Evolutionary conservation across 2,329 filamentous ascomycete genomes (phyloP), one percentile per base, ranked within the genome.

Genomic region (Colletotrichum graminicola): DNA sequence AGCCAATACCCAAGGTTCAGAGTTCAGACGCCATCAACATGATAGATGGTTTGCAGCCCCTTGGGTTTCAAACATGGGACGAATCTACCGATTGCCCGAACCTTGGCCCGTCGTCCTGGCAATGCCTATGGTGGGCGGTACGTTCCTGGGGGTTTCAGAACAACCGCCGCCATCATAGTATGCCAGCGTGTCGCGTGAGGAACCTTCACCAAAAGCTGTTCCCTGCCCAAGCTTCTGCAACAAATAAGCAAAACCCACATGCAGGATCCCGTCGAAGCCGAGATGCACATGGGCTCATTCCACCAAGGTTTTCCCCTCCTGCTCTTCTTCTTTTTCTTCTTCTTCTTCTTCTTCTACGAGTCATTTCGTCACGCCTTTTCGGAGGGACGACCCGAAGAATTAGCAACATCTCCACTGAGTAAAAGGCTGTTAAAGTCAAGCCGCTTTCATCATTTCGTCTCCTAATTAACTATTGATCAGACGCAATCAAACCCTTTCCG

Each of bases 1-100:
- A 29, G 49, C 49, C 49, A 7, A 29, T 8, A 34, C 34, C 10
- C 51, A 71, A 67, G 34, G 64, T 67, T 71, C 57, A 57, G 43
- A 62, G 45, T 72, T 69, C 69, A 68, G 69, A 60, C 69, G 69
- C 69, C 63, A 69, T 66, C 57, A 34, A 72, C 59, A 68, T 68
- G 54, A 72, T 29, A 29, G 29, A 29, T 72, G 69, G 64, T 72
- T 66, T 69, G 69, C 69, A 64, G 66, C n/a, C 29, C 69, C 14
- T 72, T 63, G 11, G 16, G 65, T 69, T 72, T 72, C 69, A 69
- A 39, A 64, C 54, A 54, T 72, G 52, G 69, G 69, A 72, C 52
- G 69, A 64, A 49, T 68, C 47, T 63, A 39, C 68, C 49, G 45
- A 49, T 47, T 64, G 47, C 43, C 59, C 60, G 65, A 69, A 72